Conservation (phyloP, 495 filamentous ascomycete genomes). For the Penicillium lividum region DNA sequence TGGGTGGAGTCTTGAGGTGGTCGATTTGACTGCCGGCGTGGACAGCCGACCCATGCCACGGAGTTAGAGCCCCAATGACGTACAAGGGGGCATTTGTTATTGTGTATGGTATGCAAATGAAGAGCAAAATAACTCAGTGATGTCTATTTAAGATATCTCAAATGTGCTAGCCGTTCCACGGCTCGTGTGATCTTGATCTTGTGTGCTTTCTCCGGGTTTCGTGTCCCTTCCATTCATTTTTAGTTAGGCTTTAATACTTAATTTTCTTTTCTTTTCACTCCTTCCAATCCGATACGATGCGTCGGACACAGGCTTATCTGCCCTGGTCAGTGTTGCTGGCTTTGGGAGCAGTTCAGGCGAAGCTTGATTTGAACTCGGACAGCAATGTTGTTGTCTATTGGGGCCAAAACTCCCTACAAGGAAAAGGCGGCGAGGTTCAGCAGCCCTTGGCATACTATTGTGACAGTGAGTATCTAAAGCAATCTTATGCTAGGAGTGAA, state of each 20-base stretch:
- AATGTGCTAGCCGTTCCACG: not conserved
- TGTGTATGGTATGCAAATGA: constrained; percentile 17
- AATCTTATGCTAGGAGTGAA: not conserved
- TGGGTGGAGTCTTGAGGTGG: not conserved
- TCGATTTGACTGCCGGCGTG: not conserved
- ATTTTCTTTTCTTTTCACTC: constrained; percentile 6
- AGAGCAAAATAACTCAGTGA: constrained; percentile 16
- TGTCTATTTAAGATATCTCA: constrained; percentile 24
- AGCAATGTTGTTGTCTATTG: constrained; percentile 64
- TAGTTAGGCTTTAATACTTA: constrained; percentile 8
- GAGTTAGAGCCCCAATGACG: constrained; percentile 14
- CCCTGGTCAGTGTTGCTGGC: constrained; percentile 31
- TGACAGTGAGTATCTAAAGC: constrained; percentile 44
- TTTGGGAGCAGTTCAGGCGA: constrained; percentile 38
- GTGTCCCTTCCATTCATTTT: constrained; percentile 15
- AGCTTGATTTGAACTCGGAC: constrained; percentile 43
- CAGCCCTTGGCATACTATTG: constrained; percentile 59
- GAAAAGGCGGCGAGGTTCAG: constrained; percentile 48
- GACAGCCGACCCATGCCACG: constrained; percentile 16
- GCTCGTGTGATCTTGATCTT: constrained; percentile 7
- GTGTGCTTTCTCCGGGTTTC: constrained; percentile 13
- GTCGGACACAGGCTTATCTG: constrained; percentile 26
- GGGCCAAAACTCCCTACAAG: constrained; percentile 62
- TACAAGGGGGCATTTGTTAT: constrained; percentile 22
- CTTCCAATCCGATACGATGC: constrained; percentile 24